These are phyloP conservation scores for Hemileccinum rubropunctum DNA, from an alignment of 768 basidiomycete genomes.

Conservation along the genomic window DNA sequence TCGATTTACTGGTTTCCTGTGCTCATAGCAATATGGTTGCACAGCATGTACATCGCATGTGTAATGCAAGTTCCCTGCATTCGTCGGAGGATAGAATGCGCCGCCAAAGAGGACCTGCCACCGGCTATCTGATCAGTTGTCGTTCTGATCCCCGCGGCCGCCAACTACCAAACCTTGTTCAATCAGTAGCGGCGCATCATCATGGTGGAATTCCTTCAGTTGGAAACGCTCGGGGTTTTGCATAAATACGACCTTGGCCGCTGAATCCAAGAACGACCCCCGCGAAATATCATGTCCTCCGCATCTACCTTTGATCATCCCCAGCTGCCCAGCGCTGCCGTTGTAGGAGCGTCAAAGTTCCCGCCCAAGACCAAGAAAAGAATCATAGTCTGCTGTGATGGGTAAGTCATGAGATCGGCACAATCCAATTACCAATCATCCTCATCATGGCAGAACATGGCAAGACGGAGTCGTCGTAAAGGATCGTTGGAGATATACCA, in stretches of 20 bases:
- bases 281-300: slow-evolving; percentile 13
- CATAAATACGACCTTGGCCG: slow-evolving; percentile 25
- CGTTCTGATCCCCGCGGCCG: too few species aligned
- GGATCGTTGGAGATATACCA: slow-evolving; percentile 50
- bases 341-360: background rate
- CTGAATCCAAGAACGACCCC: background rate
- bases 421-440: slow-evolving; percentile 2
- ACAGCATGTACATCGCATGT: background rate
- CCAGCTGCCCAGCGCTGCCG: background rate
- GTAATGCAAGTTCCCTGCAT: too few species aligned
- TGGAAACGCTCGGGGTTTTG: background rate
- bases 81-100: too few species aligned
- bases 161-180: background rate
- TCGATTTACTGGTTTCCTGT: slow-evolving; percentile 1
- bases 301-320: slow-evolving; percentile 1
- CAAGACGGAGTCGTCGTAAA: slow-evolving; percentile 55
- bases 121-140: too few species aligned
- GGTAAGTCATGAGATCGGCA: slow-evolving; percentile 39
- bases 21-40: background rate
- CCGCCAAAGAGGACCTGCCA: too few species aligned
- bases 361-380: slow-evolving; percentile 44
- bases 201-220: background rate
- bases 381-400: slow-evolving; percentile 73
- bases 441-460: slow-evolving; percentile 53
- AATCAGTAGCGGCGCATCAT: background rate